Conservation (phyloP, 1,139 yeast species). For the Hemisphaericaspora xylanilytica region DNA sequence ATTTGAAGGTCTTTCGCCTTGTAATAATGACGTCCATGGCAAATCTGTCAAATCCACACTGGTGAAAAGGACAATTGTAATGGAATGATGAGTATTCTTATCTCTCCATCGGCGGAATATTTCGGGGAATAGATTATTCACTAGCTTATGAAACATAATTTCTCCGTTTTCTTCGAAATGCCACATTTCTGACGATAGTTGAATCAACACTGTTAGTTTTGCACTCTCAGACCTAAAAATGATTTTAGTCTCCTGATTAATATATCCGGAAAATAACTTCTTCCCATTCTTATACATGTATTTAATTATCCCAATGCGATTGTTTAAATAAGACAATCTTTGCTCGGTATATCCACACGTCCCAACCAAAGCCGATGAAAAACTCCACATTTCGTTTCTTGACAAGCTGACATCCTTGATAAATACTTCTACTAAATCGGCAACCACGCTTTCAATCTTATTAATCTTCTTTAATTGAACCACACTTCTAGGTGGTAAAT, state of each 20-base stretch:
- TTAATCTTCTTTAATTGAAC: slow-evolving; percentile 50
- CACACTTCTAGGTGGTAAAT: slow-evolving; percentile 62
- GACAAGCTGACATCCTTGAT: slow-evolving; percentile 80
- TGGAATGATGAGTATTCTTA: slow-evolving; percentile 82
- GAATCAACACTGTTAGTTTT: slow-evolving; percentile 75
- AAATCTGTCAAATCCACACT: slow-evolving; percentile 68
- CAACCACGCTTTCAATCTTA: slow-evolving; percentile 48
- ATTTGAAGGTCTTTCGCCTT: slow-evolving; percentile 71
- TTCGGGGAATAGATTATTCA: slow-evolving; percentile 86
- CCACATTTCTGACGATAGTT: slow-evolving; percentile 96
- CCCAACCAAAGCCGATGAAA: slow-evolving; percentile 61
- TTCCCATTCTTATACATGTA: slow-evolving; percentile 71
- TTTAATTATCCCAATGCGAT: slow-evolving; percentile 59
- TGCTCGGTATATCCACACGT: slow-evolving; percentile 70
- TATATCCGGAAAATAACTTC: slow-evolving; percentile 58
- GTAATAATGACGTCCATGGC: slow-evolving; percentile 53
- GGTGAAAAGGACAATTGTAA: slow-evolving; percentile 85
- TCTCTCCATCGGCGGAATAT: slow-evolving; percentile 87
- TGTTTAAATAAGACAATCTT: slow-evolving; percentile 57
- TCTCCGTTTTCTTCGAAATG: slow-evolving; percentile 97
- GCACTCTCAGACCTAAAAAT: slow-evolving; percentile 92
- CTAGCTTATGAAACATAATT: slow-evolving; percentile 86
- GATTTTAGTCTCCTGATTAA: slow-evolving; percentile 73
- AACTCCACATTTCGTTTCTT: slow-evolving; percentile 91
- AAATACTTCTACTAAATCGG: slow-evolving; percentile 79